A percentile compares a stretch with the other conserved stretches of the same genome.
These are phyloP conservation scores for Pyrus pyrifolia DNA, from an alignment of 306 rosid species.

Conservation along the genomic window DNA sequence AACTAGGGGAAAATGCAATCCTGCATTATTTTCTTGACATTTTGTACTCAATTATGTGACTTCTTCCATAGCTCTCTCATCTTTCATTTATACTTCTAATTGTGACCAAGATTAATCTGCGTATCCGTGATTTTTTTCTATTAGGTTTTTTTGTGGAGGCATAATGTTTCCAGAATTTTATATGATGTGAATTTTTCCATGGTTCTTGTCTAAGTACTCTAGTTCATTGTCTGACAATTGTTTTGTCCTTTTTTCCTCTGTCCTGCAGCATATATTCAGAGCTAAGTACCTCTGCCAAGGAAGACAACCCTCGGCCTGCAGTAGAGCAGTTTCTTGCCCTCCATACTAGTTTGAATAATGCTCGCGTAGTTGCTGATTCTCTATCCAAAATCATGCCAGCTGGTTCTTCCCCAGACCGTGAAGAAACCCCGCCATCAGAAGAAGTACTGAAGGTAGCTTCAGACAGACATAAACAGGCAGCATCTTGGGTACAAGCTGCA, in stretches of 20 bases:
- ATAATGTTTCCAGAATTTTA: not conserved
- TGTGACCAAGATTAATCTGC: not conserved
- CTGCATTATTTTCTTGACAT: not conserved
- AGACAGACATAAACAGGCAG: conserved; percentile 54
- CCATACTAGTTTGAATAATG: conserved; percentile 52
- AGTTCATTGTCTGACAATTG: conserved; percentile 11
- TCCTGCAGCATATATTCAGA: conserved; percentile 68
- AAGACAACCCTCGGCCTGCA: conserved; percentile 69
- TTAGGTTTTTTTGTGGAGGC: not conserved
- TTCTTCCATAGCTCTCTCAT: not conserved
- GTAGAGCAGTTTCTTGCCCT: conserved; percentile 79
- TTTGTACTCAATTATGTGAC: not conserved
- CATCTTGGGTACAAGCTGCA: conserved; percentile 90
- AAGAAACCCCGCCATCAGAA: conserved; percentile 43
- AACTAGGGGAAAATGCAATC: no score
- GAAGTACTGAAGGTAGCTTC: conserved; percentile 53
- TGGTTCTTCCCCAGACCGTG: conserved; percentile 46
- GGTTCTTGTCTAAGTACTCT: not conserved
- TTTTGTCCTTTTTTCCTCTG: not conserved
- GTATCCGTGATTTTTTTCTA: not conserved
- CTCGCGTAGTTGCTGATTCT: conserved; percentile 47
- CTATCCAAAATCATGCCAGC: conserved; percentile 46
- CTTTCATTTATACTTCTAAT: not conserved
- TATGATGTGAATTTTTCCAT: no score
- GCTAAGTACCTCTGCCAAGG: conserved; percentile 59